Percentiles rank a stretch among this genome's conserved stretches.
These are phyloP conservation scores for Ceratobasidium sp. DNA, from an alignment of 1,284 basidiomycete species.

Conservation along the genomic window DNA sequence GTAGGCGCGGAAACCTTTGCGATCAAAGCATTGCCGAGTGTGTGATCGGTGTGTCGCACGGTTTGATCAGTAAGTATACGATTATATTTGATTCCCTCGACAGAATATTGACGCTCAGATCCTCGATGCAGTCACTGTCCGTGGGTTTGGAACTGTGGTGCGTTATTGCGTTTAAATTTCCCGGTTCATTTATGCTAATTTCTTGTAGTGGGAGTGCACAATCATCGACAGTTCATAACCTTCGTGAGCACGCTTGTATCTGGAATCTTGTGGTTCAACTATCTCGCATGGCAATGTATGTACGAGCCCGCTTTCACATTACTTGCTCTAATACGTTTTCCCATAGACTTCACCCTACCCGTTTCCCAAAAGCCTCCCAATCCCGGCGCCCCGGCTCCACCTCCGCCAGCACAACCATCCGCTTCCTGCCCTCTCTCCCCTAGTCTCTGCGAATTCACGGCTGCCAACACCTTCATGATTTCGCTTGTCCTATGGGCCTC, in stretches of 20 bases:
- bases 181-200: neutral
- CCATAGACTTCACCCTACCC: slow-evolving; percentile 51
- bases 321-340: slow-evolving; percentile 62
- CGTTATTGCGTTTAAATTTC: slow-evolving; percentile 53
- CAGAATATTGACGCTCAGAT: neutral
- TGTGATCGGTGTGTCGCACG: slow-evolving; percentile 92
- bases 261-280: slow-evolving; percentile 85
- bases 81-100: neutral
- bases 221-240: slow-evolving; percentile 94
- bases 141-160: slow-evolving; percentile 99
- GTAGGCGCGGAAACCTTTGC: slow-evolving; percentile 87
- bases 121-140: slow-evolving; percentile 84
- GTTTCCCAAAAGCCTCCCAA: slow-evolving; percentile 5
- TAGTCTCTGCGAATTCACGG: slow-evolving; percentile 76
- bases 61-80: slow-evolving; percentile 84
- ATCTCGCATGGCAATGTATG: slow-evolving; percentile 78
- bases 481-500: slow-evolving; percentile 86
- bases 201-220: slow-evolving; percentile 85
- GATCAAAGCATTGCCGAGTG: slow-evolving; percentile 94
- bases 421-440: slow-evolving; percentile 77
- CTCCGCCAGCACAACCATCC: slow-evolving; percentile 62
- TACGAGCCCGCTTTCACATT: slow-evolving; percentile 9
- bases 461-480: slow-evolving; percentile 86
- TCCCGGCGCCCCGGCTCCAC: slow-evolving; percentile 59
- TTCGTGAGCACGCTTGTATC: slow-evolving; percentile 89